Percentiles rank a stretch among this genome's conserved stretches.
phyloP scores from a whole-genome alignment of 2,329 filamentous ascomycete species.

The Macroventuria anomochaeta region DNA sequence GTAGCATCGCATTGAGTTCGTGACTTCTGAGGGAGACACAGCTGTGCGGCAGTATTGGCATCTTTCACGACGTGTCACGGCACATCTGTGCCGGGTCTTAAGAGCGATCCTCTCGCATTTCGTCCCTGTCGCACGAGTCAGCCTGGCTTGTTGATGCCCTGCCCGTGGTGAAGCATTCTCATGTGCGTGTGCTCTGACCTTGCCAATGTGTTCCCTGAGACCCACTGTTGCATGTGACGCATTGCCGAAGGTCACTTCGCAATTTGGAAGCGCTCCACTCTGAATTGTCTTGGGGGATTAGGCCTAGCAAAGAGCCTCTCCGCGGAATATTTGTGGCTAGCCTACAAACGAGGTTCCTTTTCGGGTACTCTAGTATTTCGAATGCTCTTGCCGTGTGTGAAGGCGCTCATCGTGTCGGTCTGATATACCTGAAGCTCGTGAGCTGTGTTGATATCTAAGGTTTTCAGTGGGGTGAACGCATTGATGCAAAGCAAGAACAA shows the following conservation, averaged over 20 bases:
- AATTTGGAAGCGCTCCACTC: background rate
- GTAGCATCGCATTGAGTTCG: background rate
- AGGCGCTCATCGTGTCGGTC: too few relatives aligned
- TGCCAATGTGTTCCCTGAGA: background rate
- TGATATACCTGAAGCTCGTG: too few relatives aligned
- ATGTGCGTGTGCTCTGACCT: background rate
- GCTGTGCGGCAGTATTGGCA: too few relatives aligned
- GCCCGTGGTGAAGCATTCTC: background rate
- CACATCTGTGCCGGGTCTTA: background rate
- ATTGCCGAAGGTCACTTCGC: background rate
- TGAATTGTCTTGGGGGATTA: background rate
- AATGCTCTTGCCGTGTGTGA: too few relatives aligned
- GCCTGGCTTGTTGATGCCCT: background rate
- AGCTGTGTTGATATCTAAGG: too few relatives aligned
- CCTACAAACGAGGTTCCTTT: too few relatives aligned
- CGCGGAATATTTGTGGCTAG: too few relatives aligned
- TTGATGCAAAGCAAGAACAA: too few relatives aligned
- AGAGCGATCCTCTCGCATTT: background rate
- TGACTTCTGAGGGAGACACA: background rate
- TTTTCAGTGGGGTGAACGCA: too few relatives aligned
- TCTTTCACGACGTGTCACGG: background rate
- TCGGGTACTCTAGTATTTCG: too few relatives aligned
- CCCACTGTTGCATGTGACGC: background rate
- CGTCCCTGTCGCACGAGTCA: background rate
- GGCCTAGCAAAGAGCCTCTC: background rate